Evolutionary conservation across 2,329 filamentous ascomycete genomes (phyloP).

Genomic region (Apiospora saccharicola): DNA sequence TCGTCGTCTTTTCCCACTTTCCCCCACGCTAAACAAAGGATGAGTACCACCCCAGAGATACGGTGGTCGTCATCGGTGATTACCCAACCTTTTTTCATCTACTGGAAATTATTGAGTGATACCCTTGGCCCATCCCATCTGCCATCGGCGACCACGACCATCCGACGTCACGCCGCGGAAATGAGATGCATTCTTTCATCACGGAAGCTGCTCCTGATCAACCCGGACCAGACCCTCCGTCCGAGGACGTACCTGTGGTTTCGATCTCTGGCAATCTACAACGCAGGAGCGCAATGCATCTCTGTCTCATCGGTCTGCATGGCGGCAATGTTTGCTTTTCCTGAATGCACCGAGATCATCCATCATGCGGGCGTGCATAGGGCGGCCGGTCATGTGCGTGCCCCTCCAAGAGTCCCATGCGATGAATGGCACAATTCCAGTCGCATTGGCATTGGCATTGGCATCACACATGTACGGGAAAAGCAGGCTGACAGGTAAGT

Average conservation of each 20-base stretch:
- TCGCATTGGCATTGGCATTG: not conserved
- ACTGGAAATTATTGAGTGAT: constrained; percentile 15
- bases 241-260: not conserved
- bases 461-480: not conserved
- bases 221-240: not conserved
- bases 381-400: constrained; percentile 10
- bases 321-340: constrained; percentile 11
- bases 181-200: constrained; percentile 10
- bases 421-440: not conserved
- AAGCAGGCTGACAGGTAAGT: not conserved
- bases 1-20: not conserved
- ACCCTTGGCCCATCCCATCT: not conserved
- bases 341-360: not conserved
- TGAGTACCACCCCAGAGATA: not conserved
- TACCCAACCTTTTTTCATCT: not conserved
- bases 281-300: not conserved
- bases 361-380: not conserved
- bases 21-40: not conserved
- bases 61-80: constrained; percentile 10
- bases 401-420: not conserved
- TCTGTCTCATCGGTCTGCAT: not conserved
- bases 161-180: no score
- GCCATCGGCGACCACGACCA: not conserved
- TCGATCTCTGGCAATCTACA: constrained; percentile 5
- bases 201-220: not conserved